Conservation (phyloP, 495 filamentous ascomycete genomes). For the Neurospora sp. region DNA sequence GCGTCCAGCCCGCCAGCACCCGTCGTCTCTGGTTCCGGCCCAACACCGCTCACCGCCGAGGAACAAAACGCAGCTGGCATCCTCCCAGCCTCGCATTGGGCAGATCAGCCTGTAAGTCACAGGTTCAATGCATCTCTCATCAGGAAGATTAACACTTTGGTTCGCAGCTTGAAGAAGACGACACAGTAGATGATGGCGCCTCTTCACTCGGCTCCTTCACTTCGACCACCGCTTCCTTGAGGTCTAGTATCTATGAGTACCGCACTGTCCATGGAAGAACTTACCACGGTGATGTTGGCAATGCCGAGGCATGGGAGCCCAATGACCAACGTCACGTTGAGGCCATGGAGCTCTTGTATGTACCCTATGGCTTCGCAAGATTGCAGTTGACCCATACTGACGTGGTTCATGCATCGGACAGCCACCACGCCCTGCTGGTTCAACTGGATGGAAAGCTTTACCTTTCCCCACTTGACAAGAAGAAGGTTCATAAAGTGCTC, state of each 20-base stretch:
- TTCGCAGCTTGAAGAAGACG: not conserved
- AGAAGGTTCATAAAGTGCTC: slow-evolving; percentile 26
- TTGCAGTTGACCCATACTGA: not conserved
- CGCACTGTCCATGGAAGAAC: slow-evolving; percentile 7
- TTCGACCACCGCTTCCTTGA: not conserved
- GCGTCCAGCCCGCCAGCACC: not conserved
- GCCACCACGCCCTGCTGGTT: slow-evolving; percentile 21
- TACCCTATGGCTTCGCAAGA: not conserved
- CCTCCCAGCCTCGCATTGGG: not conserved
- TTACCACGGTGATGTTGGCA: slow-evolving; percentile 18
- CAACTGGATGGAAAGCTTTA: slow-evolving; percentile 42
- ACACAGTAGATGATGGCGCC: not conserved
- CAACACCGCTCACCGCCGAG: not conserved
- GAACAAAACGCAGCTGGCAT: not conserved
- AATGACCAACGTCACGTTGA: slow-evolving; percentile 17
- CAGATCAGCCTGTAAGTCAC: not conserved
- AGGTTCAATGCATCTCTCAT: not conserved
- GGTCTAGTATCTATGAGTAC: not conserved
- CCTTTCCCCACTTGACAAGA: slow-evolving; percentile 40
- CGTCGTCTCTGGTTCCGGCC: not conserved
- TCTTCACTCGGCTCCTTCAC: not conserved
- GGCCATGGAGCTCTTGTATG: slow-evolving; percentile 12
- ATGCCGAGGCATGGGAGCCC: slow-evolving; percentile 7
- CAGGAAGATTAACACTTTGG: not conserved
- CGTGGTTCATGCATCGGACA: not conserved